Evolutionary conservation across 179 eudicot genomes (phyloP).

Genomic region (Silene noctiflora): DNA sequence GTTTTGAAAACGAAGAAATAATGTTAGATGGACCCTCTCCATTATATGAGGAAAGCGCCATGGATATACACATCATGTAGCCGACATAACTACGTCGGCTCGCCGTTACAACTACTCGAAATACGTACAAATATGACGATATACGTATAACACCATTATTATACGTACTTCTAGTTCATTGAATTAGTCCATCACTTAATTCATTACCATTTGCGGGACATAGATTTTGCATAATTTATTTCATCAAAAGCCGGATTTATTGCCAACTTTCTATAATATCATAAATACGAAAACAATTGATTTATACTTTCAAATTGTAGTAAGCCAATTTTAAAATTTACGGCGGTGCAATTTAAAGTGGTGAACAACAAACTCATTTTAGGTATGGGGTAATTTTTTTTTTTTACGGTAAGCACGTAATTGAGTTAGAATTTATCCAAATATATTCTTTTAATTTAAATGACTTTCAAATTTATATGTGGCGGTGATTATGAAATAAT

Average conservation of each 20-base stretch:
- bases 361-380: too few relatives aligned
- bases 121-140: conserved; percentile 8
- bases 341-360: too few relatives aligned
- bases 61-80: neutral
- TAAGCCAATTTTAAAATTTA: too few relatives aligned
- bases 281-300: neutral
- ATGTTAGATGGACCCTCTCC: too few relatives aligned
- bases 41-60: neutral
- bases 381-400: too few relatives aligned
- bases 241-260: neutral
- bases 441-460: too few relatives aligned
- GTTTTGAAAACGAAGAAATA: too few relatives aligned
- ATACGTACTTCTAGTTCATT: neutral
- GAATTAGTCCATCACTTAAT: neutral
- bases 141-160: neutral
- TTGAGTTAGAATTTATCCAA: too few relatives aligned
- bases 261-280: neutral
- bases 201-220: neutral
- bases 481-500: too few relatives aligned
- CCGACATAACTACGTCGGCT: conserved; percentile 4
- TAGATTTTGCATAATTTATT: neutral
- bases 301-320: too few relatives aligned
- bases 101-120: neutral
- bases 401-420: too few relatives aligned
- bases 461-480: too few relatives aligned